Conservation (phyloP, 1,284 basidiomycete species). For the Cutaneotrichosporon cyanovorans region DNA sequence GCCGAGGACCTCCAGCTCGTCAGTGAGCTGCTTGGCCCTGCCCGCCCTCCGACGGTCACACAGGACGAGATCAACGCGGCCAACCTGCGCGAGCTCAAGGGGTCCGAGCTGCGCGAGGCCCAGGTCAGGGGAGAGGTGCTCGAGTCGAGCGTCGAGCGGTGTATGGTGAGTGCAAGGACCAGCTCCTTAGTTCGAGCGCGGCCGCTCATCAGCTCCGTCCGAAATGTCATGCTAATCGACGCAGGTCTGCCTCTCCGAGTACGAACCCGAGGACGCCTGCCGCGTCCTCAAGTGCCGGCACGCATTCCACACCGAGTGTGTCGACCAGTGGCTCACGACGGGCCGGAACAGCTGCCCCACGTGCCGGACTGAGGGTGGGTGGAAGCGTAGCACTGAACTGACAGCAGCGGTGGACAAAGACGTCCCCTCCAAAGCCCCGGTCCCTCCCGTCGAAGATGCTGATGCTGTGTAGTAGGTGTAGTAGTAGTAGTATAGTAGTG, state of each 20-base stretch:
- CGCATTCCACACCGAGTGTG: conserved; percentile 74
- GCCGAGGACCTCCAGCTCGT: conserved; percentile 62
- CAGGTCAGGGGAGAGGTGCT: conserved; percentile 58
- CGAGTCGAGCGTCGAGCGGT: conserved; percentile 64
- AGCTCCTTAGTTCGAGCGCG: too few species aligned
- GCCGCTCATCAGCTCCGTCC: too few species aligned
- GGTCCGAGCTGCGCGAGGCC: conserved; percentile 51
- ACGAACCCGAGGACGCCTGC: conserved; percentile 63
- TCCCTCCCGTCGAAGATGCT: conserved; percentile 1
- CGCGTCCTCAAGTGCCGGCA: conserved; percentile 73
- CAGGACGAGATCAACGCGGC: conserved; percentile 73
- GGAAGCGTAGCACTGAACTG: neutral
- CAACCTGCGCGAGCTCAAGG: conserved; percentile 63
- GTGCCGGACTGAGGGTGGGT: conserved; percentile 50
- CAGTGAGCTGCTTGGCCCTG: conserved; percentile 50
- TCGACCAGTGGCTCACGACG: conserved; percentile 74
- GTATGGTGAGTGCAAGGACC: conserved; percentile 49
- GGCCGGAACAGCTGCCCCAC: conserved; percentile 84
- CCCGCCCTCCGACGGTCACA: conserved; percentile 60
- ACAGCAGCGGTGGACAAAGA: conserved; percentile 11
- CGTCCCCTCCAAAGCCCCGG: neutral
- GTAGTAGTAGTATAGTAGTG: too few species aligned
- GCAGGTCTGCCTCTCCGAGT: conserved; percentile 76
- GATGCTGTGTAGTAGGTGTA: conserved; percentile 1
- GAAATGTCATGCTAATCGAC: too few species aligned